Evolutionary conservation across 768 basidiomycete species (phyloP), one percentile per base, ranked within the genome.

Genomic region (Lentinula raphanica): DNA sequence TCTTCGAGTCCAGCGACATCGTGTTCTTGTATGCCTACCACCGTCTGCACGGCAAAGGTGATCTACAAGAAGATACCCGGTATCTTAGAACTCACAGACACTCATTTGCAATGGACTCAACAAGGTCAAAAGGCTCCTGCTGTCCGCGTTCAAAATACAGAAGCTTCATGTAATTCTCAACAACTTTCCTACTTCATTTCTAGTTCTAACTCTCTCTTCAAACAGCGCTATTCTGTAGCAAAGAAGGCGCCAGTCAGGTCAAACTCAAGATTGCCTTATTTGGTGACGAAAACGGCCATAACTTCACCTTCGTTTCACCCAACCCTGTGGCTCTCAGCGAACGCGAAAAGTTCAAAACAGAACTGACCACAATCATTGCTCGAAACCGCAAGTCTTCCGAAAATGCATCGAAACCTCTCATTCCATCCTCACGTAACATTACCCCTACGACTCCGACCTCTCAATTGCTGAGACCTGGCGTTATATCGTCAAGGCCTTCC

Each of bases 51-150:
- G 67, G 90, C 88, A 56, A 85, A 83, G 72, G 87, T 88, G 63
- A 83, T 85, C 60, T 94, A 88, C 84, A 94, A 94, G 75, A 95
- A 94, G 77, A 71, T 79, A 51, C 69, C 79, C 15, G 93, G 92
- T 60, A 73, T 82, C 59, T 82, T 95, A 61, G 81, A 90, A 66
- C 84, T 95, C 66, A 90, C 85, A 12, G 79, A 83, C 65, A 75
- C 77, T 5, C 82, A 85, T 65, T 79, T 95, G 3, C 83, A 85
- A 77, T 95, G 92, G 92, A 85, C 85, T 1, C 86, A 87, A 67
- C 84, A 87, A 61, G 85, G 86, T 61, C 84, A 84, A 71, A 78
- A 79, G 45, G 77, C 76, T 0, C 81, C 88, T 5, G 78, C 84
- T 8, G 82, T 91, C 31, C 81, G 81, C 66, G 80, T 92, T 21